Evolutionary conservation across 164 flowering plant genomes (phyloP).

Genomic region (Berberis vulgaris): DNA sequence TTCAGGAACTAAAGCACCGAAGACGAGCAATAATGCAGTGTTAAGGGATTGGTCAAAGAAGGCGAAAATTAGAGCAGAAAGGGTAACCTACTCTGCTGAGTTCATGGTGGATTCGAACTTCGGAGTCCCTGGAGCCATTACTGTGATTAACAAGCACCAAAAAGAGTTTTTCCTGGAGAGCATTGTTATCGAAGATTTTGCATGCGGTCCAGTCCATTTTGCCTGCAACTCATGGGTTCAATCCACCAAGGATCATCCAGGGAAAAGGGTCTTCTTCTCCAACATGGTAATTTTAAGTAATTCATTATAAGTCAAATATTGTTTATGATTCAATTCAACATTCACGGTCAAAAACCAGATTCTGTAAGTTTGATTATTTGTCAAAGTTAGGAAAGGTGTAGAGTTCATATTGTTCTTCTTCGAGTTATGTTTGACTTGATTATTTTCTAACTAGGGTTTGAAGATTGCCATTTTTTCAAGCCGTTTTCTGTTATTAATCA

Average conservation of each 20-base stretch:
- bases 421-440: too few relatives aligned
- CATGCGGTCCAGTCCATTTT: slow-evolving; percentile 74
- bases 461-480: too few relatives aligned
- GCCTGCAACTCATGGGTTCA: slow-evolving; percentile 95
- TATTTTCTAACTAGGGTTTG: too few relatives aligned
- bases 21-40: slow-evolving; percentile 58
- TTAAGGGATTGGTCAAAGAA: slow-evolving; percentile 83
- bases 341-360: slow-evolving; percentile 8
- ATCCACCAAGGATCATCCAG: slow-evolving; percentile 63
- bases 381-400: too few relatives aligned
- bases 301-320: background rate
- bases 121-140: slow-evolving; percentile 81
- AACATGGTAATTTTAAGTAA: slow-evolving; percentile 45
- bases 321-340: slow-evolving; percentile 2
- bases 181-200: slow-evolving; percentile 73
- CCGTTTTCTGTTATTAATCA: too few relatives aligned
- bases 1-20: slow-evolving; percentile 37
- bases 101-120: slow-evolving; percentile 64
- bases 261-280: slow-evolving; percentile 62
- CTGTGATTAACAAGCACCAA: slow-evolving; percentile 70
- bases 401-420: too few relatives aligned
- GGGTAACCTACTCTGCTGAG: slow-evolving; percentile 68
- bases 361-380: background rate
- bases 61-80: slow-evolving; percentile 47
- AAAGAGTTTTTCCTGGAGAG: slow-evolving; percentile 78